These are phyloP conservation scores for Pythium rishiriense DNA, from an alignment of 352 stramenopile genomes.

Conservation along the genomic window DNA sequence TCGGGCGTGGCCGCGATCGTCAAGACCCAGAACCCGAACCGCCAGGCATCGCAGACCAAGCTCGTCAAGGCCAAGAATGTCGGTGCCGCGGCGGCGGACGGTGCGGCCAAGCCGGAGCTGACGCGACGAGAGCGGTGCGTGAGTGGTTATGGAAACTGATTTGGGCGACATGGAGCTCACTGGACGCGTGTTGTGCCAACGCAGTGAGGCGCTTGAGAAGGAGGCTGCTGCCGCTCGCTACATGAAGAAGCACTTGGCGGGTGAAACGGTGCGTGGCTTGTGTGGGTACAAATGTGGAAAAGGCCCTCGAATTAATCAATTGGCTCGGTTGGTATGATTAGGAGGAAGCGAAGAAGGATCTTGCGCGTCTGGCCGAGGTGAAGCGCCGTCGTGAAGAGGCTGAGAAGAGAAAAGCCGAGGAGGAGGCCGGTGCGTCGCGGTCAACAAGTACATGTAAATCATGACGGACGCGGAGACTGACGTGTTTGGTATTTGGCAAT, in stretches of 20 bases:
- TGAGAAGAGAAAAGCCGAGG: conserved; percentile 76
- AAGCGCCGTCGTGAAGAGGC: conserved; percentile 81
- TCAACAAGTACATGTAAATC: background rate
- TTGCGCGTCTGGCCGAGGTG: conserved; percentile 76
- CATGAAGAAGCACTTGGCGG: conserved; percentile 83
- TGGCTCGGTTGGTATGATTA: conserved; percentile 11
- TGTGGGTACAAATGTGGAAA: background rate
- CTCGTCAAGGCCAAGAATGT: conserved; percentile 89
- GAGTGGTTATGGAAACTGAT: background rate
- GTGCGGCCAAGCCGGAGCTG: conserved; percentile 63
- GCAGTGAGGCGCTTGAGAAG: conserved; percentile 84
- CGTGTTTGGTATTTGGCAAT: background rate
- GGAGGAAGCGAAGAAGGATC: conserved; percentile 86
- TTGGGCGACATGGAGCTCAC: too few species aligned
- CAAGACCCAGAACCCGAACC: conserved; percentile 86
- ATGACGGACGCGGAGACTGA: too few species aligned
- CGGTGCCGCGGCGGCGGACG: conserved; percentile 41
- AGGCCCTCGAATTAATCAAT: too few species aligned
- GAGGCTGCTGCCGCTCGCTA: conserved; percentile 70
- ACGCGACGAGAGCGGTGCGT: conserved; percentile 74
- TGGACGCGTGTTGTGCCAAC: background rate
- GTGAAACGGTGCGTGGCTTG: conserved; percentile 58
- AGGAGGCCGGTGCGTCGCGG: conserved; percentile 57
- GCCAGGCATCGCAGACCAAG: conserved; percentile 67
- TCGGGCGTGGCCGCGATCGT: conserved; percentile 65